Conservation (phyloP, 75 land plant species). For the Picea sitchensis region DNA sequence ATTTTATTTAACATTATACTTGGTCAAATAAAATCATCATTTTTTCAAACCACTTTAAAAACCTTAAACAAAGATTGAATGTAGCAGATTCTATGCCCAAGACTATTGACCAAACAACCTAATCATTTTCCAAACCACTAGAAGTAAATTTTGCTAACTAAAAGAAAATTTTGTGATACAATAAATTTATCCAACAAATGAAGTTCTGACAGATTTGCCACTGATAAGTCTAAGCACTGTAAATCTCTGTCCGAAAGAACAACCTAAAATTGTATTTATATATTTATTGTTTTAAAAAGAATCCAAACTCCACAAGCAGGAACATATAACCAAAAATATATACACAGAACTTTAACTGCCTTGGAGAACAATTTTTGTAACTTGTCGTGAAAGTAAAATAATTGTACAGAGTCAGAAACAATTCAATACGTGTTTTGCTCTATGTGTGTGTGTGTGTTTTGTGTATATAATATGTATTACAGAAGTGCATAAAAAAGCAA, state of each 20-base stretch:
- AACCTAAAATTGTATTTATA: not conserved
- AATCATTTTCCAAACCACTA: not conserved
- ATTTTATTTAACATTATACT: not conserved
- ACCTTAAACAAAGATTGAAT: not conserved
- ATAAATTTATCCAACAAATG: not conserved
- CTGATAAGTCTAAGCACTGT: not conserved
- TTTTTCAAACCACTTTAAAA: not conserved
- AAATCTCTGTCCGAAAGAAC: not conserved
- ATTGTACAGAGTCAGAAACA: not conserved
- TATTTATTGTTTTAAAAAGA: not conserved
- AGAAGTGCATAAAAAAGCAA: no score
- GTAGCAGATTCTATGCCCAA: not conserved
- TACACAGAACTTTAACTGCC: not conserved
- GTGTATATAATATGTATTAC: no score
- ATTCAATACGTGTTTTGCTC: not conserved
- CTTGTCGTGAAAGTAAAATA: not conserved
- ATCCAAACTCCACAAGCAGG: not conserved
- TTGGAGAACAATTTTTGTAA: not conserved
- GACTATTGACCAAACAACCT: not conserved
- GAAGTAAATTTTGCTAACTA: not conserved
- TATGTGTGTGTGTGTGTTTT: no score
- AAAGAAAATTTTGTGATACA: not conserved
- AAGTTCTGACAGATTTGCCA: not conserved
- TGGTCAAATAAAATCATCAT: not conserved
- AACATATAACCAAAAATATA: not conserved